phyloP scores from a whole-genome alignment of 768 basidiomycete species.

The Ramaria sp. region DNA sequence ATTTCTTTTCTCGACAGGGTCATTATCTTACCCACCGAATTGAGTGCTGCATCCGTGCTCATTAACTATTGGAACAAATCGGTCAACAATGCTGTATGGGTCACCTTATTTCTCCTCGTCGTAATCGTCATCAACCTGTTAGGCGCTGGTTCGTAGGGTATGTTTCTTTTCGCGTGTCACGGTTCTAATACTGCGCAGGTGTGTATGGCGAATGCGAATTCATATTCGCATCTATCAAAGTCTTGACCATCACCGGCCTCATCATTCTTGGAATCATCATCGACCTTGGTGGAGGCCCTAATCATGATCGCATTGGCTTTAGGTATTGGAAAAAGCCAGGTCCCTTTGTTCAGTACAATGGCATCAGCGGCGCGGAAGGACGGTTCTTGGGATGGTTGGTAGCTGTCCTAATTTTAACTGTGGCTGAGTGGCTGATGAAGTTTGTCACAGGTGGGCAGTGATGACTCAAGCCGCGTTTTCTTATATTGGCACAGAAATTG shows the following conservation, averaged over 20 bases:
- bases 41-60: conserved; percentile 60
- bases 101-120: conserved; percentile 17
- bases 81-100: conserved; percentile 23
- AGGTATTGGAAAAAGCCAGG: conserved; percentile 74
- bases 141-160: conserved; percentile 19
- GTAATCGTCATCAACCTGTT: conserved; percentile 28
- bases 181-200: conserved; percentile 7
- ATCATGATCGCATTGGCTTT: conserved; percentile 52
- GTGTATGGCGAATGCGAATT: conserved; percentile 52
- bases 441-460: conserved; percentile 21
- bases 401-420: conserved; percentile 16
- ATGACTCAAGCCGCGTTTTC: conserved; percentile 81
- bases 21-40: conserved; percentile 63
- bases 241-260: conserved; percentile 69
- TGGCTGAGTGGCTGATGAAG: conserved; percentile 15
- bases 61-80: conserved; percentile 1
- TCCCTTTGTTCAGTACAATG: conserved; percentile 64
- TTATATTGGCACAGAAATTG: conserved; percentile 90
- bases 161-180: too few species aligned
- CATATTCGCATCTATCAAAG: conserved; percentile 85
- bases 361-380: conserved; percentile 58
- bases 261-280: conserved; percentile 58
- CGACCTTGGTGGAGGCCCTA: conserved; percentile 82
- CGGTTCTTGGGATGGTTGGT: conserved; percentile 48
- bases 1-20: conserved; percentile 18